Conservation (phyloP, 1,284 basidiomycete species). For the Rhizoctonia solani region DNA sequence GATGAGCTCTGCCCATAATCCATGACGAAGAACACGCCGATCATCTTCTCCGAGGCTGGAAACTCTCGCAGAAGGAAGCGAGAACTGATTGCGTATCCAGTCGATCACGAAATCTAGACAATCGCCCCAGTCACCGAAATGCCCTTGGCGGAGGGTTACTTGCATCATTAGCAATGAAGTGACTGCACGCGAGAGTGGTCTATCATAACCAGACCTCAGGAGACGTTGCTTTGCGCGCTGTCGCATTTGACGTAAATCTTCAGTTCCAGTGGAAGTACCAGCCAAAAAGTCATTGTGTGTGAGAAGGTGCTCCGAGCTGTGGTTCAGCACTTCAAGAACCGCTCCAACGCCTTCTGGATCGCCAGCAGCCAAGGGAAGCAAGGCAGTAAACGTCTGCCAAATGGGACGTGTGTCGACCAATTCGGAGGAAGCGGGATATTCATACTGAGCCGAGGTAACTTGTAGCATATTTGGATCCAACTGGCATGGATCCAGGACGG, state of each 20-base stretch:
- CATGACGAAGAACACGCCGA: background rate
- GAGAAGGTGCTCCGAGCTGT: too few relatives aligned
- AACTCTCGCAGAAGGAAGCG: background rate
- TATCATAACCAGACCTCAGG: background rate
- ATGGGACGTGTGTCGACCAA: too few relatives aligned
- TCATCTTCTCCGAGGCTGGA: background rate
- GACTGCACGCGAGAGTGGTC: background rate
- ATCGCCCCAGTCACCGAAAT: conserved; percentile 1
- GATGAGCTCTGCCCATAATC: conserved; percentile 3
- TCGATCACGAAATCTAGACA: conserved; percentile 3
- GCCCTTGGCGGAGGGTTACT: background rate
- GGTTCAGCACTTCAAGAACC: too few relatives aligned
- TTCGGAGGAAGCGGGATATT: background rate
- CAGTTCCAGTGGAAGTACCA: too few relatives aligned
- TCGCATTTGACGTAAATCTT: too few relatives aligned
- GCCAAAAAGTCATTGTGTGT: too few relatives aligned
- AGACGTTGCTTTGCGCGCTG: background rate
- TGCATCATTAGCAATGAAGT: conserved; percentile 1
- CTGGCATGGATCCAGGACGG: too few relatives aligned
- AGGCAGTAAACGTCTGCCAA: background rate
- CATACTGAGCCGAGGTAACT: too few relatives aligned
- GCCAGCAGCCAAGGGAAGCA: background rate
- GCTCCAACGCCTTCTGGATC: too few relatives aligned
- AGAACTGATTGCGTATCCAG: background rate
- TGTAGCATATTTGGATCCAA: background rate